These are phyloP conservation scores for Tricholoma matsutake DNA, from an alignment of 768 basidiomycete species.

Conservation along the genomic window DNA sequence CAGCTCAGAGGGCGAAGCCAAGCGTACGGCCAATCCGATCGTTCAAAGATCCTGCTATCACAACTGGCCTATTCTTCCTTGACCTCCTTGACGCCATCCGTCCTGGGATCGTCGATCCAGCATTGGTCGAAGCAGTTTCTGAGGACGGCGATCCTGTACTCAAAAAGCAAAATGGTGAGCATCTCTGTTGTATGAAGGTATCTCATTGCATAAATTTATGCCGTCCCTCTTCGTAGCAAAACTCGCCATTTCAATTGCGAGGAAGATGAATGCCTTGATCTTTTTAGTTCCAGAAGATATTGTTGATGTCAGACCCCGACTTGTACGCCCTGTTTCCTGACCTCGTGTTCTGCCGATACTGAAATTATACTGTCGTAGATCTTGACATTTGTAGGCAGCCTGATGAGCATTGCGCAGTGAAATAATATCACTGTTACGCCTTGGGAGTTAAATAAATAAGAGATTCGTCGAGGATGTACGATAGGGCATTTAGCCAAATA, in stretches of 20 bases:
- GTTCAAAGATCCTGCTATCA: slow-evolving; percentile 91
- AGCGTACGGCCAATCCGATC: slow-evolving; percentile 68
- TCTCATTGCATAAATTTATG: slow-evolving; percentile 2
- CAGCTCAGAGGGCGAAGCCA: slow-evolving; percentile 69
- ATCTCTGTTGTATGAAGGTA: background rate
- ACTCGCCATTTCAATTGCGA: slow-evolving; percentile 96
- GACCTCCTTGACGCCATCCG: slow-evolving; percentile 87
- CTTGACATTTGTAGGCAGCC: slow-evolving; percentile 91
- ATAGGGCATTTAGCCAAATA: too few relatives aligned
- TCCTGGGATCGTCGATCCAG: slow-evolving; percentile 94
- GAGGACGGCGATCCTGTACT: slow-evolving; percentile 78
- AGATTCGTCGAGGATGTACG: too few relatives aligned
- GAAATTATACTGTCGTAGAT: slow-evolving; percentile 48
- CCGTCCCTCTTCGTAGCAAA: slow-evolving; percentile 57
- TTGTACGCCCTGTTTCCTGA: slow-evolving; percentile 51
- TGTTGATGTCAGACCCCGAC: slow-evolving; percentile 86
- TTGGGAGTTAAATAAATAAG: too few relatives aligned
- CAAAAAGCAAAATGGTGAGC: slow-evolving; percentile 85
- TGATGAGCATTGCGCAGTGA: slow-evolving; percentile 69
- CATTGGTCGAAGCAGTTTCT: slow-evolving; percentile 62
- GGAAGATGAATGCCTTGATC: slow-evolving; percentile 95
- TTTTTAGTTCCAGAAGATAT: slow-evolving; percentile 98
- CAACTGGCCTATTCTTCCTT: slow-evolving; percentile 89
- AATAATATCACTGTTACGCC: background rate
- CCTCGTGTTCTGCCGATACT: background rate